Percentiles rank a stretch among this genome's conserved stretches.
phyloP scores from a whole-genome alignment of 2,329 filamentous ascomycete species.

The Incumbomyces lentus region DNA sequence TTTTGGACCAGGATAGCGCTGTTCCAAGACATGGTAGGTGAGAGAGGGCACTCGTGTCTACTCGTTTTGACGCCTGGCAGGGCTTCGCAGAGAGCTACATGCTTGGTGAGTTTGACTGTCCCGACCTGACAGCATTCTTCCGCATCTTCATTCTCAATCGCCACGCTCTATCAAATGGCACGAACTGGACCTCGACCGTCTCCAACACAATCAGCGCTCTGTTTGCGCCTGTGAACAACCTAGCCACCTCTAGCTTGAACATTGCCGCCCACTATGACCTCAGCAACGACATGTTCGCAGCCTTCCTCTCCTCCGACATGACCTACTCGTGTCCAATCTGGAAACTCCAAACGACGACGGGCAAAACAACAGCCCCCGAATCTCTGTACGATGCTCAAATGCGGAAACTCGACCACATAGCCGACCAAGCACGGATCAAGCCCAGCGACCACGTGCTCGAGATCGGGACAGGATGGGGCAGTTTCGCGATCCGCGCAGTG shows the following conservation, averaged over 20 bases:
- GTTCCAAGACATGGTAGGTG: conserved; percentile 57
- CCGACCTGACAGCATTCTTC: conserved; percentile 59
- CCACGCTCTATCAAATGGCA: conserved; percentile 53
- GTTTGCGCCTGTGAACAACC: conserved; percentile 47
- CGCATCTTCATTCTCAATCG: conserved; percentile 61
- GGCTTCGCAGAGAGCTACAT: conserved; percentile 65
- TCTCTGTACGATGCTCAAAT: conserved; percentile 56
- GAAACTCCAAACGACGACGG: conserved; percentile 28
- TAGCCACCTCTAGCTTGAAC: conserved; percentile 52
- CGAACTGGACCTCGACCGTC: conserved; percentile 50
- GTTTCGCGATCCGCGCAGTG: conserved; percentile 61
- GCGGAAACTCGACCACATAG: conserved; percentile 56
- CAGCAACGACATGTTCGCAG: conserved; percentile 30
- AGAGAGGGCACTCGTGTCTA: neutral
- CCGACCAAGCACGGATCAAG: conserved; percentile 55
- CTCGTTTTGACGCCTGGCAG: neutral
- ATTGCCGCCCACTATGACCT: conserved; percentile 67
- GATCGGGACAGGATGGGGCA: conserved; percentile 68
- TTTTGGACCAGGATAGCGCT: conserved; percentile 62
- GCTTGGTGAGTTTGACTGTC: conserved; percentile 59
- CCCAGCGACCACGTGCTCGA: conserved; percentile 59
- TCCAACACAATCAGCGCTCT: conserved; percentile 49
- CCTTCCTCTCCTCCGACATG: conserved; percentile 22
- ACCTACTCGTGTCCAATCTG: conserved; percentile 20
- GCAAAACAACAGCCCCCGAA: conserved; percentile 36